Conservation (phyloP, 2,329 filamentous ascomycete species). For the Apiospora saccharicola region DNA sequence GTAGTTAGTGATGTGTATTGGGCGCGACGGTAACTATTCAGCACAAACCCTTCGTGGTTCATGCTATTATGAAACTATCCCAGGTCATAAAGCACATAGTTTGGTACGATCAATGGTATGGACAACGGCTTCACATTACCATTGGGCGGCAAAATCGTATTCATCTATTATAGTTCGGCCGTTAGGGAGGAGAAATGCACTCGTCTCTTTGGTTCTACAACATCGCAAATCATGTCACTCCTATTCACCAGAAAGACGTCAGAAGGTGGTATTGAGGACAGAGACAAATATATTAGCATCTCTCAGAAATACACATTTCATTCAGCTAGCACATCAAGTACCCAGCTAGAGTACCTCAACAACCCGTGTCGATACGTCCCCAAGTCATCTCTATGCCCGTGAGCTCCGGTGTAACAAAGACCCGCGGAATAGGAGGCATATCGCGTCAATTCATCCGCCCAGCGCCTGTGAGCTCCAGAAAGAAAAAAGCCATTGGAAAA, state of each 20-base stretch:
- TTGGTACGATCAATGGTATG: background rate
- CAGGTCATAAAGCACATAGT: background rate
- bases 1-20: background rate
- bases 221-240: background rate
- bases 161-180: background rate
- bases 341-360: conserved; percentile 3
- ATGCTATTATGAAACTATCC: background rate
- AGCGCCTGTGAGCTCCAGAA: conserved; percentile 17
- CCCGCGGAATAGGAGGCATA: conserved; percentile 1
- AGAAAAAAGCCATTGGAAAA: conserved; percentile 5
- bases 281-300: conserved; percentile 18
- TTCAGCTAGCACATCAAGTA: background rate
- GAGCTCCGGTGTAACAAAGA: background rate
- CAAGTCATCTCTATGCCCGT: background rate
- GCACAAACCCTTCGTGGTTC: background rate
- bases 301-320: conserved; percentile 14
- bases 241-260: background rate
- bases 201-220: background rate
- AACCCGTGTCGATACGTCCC: background rate
- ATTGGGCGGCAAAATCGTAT: background rate
- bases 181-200: background rate
- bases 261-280: background rate
- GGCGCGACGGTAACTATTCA: background rate
- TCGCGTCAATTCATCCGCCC: conserved; percentile 19
- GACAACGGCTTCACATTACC: background rate